phyloP scores from a whole-genome alignment of 1,284 basidiomycete genomes.

The Moniliophthora roreri region DNA sequence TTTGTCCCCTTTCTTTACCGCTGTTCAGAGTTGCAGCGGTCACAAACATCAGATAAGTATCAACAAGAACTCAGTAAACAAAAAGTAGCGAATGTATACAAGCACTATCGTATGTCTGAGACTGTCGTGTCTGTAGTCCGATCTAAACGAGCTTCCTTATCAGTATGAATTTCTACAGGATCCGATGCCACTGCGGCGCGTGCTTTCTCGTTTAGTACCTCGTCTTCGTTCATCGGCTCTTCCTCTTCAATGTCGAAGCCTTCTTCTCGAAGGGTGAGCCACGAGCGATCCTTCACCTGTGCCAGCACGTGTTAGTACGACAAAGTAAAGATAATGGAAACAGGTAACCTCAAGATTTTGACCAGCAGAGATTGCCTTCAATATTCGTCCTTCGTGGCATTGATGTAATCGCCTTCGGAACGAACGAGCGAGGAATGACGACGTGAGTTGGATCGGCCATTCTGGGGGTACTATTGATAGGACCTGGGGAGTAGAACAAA shows the following conservation, averaged over 20 bases:
- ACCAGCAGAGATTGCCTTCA: constrained; percentile 68
- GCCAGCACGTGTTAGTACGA: background rate
- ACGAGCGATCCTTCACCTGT: constrained; percentile 53
- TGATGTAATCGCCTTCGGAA: constrained; percentile 76
- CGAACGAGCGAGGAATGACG: constrained; percentile 77
- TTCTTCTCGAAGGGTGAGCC: constrained; percentile 55
- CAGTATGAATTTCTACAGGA: constrained; percentile 5
- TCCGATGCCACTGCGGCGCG: constrained; percentile 1
- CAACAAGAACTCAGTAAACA: too few relatives aligned
- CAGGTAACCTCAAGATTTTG: constrained; percentile 62
- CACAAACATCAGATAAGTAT: too few relatives aligned
- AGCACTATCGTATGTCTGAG: too few relatives aligned
- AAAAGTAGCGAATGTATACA: too few relatives aligned
- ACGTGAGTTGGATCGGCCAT: constrained; percentile 74
- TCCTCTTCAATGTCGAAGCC: constrained; percentile 71
- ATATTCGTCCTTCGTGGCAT: constrained; percentile 65
- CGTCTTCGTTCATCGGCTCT: constrained; percentile 38
- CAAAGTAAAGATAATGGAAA: constrained; percentile 2
- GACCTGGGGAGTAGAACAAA: constrained; percentile 45
- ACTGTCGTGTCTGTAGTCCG: too few relatives aligned
- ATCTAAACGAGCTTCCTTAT: background rate
- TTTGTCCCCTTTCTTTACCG: too few relatives aligned
- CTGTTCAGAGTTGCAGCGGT: too few relatives aligned
- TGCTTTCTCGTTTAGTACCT: constrained; percentile 39
- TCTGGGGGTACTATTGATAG: constrained; percentile 68